Evolutionary conservation across 1,139 yeast species (phyloP).

Genomic region (Hansenula lynferdii): DNA sequence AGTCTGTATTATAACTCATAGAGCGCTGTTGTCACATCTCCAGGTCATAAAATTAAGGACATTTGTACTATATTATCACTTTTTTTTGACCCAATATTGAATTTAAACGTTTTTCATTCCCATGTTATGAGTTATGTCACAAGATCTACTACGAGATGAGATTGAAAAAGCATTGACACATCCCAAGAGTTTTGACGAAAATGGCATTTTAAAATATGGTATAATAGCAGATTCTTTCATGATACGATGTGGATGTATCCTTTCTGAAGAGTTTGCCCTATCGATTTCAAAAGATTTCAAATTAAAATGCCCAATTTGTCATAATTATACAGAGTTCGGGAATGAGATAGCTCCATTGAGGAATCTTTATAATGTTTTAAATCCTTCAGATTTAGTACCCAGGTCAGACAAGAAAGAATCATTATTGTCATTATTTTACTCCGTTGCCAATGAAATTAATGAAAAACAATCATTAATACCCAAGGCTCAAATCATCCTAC

Average conservation of each 20-base stretch:
- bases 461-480: slow-evolving; percentile 13
- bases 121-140: slow-evolving; percentile 1
- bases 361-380: slow-evolving; percentile 34
- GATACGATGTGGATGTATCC: slow-evolving; percentile 67
- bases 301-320: slow-evolving; percentile 48
- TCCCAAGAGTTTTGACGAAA: not conserved
- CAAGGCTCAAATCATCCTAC: too few relatives aligned
- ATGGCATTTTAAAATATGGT: not conserved
- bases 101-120: too few relatives aligned
- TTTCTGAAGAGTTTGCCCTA: slow-evolving; percentile 44
- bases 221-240: slow-evolving; percentile 29
- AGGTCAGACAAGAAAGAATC: slow-evolving; percentile 12
- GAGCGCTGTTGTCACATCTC: too few relatives aligned
- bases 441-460: slow-evolving; percentile 23
- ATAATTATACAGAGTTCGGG: slow-evolving; percentile 31
- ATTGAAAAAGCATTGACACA: not conserved
- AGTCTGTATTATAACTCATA: too few relatives aligned
- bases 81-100: too few relatives aligned
- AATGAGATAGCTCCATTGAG: slow-evolving; percentile 48
- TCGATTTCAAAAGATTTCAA: slow-evolving; percentile 12
- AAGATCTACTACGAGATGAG: not conserved
- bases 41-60: too few relatives aligned
- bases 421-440: slow-evolving; percentile 23
- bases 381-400: slow-evolving; percentile 4
- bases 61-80: too few relatives aligned